phyloP scores from a whole-genome alignment of 306 rosid genomes.

The Inga laurina region DNA sequence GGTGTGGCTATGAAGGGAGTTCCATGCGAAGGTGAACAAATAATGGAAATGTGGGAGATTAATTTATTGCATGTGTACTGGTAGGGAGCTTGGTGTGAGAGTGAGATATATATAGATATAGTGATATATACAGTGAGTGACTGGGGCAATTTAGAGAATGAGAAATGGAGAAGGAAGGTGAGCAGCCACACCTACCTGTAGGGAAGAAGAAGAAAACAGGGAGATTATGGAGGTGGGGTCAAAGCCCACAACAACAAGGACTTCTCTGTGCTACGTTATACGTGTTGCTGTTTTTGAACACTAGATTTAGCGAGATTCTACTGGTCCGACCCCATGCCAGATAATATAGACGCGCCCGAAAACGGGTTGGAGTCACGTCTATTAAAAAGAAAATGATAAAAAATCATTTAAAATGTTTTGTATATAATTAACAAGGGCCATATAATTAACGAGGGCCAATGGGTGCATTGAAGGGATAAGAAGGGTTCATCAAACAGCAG shows the following conservation, averaged over 20 bases:
- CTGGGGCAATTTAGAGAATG: conserved; percentile 25
- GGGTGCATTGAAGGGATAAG: no score
- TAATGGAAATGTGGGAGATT: background rate
- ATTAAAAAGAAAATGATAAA: no score
- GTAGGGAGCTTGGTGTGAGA: background rate
- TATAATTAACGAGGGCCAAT: no score
- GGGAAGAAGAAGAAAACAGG: conserved; percentile 32
- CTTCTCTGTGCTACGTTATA: background rate
- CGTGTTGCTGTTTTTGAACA: background rate
- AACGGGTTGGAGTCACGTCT: no score
- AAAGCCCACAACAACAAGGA: background rate
- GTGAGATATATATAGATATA: background rate
- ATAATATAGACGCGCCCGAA: no score
- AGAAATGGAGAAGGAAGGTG: conserved; percentile 52
- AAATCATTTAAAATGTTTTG: no score
- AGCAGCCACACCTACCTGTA: conserved; percentile 65
- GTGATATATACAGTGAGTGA: conserved; percentile 27
- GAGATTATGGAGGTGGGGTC: background rate
- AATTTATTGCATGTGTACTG: conserved; percentile 24
- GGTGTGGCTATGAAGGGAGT: background rate
- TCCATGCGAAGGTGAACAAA: conserved; percentile 2
- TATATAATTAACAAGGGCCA: no score
- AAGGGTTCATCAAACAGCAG: no score
- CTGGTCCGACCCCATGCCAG: background rate
- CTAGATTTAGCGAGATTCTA: background rate